Evolutionary conservation across 352 stramenopile genomes (phyloP).

Genomic region (Globisporangium heterothallicum): DNA sequence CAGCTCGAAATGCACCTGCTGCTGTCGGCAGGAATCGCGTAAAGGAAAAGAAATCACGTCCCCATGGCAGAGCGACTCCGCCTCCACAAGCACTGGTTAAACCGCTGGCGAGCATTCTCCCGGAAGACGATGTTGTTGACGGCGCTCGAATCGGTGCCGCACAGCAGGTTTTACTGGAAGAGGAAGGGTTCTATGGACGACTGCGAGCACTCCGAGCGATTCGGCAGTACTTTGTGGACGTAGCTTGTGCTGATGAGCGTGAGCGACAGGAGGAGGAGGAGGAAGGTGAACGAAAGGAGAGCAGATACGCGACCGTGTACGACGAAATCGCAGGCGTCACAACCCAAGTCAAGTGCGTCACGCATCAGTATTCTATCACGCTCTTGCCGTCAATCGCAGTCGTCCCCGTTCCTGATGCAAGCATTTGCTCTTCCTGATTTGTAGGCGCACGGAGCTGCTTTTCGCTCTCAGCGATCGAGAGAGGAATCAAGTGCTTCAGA

Average conservation of each 20-base stretch:
- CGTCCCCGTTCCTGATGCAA: no score
- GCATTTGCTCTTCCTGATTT: not conserved
- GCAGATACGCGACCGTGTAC: slow-evolving; percentile 14
- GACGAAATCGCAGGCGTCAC: slow-evolving; percentile 21
- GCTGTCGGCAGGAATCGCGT: no score
- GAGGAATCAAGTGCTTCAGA: not conserved
- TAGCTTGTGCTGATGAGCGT: no score
- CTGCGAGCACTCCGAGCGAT: slow-evolving; percentile 12
- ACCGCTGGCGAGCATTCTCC: slow-evolving; percentile 40
- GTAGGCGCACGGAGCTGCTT: not conserved
- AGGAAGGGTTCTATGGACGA: slow-evolving; percentile 45
- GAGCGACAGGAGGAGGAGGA: not conserved
- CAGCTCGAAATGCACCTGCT: not conserved
- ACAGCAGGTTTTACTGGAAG: slow-evolving; percentile 28
- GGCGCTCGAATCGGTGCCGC: slow-evolving; percentile 28
- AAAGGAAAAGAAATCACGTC: no score
- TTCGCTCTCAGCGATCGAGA: slow-evolving; percentile 5
- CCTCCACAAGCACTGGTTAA: slow-evolving; percentile 28
- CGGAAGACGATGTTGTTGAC: slow-evolving; percentile 40
- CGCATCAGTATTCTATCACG: no score
- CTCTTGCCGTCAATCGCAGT: no score
- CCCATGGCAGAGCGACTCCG: slow-evolving; percentile 8
- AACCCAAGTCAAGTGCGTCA: slow-evolving; percentile 19
- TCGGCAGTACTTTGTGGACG: slow-evolving; percentile 11
- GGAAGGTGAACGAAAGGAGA: not conserved